Evolutionary conservation across 352 stramenopile genomes (phyloP), one percentile per base, ranked within the genome.

Genomic region (Peronospora destructor): DNA sequence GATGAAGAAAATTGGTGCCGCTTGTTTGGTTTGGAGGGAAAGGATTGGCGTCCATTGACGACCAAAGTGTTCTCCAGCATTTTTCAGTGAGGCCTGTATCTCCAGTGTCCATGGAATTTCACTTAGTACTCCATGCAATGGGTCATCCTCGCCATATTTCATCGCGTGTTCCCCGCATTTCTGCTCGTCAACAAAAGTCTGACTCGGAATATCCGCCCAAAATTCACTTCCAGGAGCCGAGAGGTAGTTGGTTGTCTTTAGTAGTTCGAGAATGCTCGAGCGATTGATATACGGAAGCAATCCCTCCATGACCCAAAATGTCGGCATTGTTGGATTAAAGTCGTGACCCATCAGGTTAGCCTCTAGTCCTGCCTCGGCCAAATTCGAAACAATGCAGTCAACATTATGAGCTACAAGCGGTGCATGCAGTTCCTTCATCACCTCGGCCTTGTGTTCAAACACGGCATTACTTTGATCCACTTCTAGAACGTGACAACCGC

Each of bases 231-330:
- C 53, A 23, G 51, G 61, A 14, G 71, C 64, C 14, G 74, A 85
- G 1, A 82, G 26, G 37, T 64, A 64, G 38, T 84, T 54, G 19
- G 84, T 64, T 3, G 57, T 53, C 51, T 76, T 76, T 30, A 84
- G 19, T 34, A 85, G 25, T 9, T 75, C 54, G 10, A 70, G 55
- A 21, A 75, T 71, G 23, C 32, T 66, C 25, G 60, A 45, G 12
- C 60, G 55, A 13, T 61, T 38, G 12, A 84, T 51, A 54, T 76
- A 84, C 14, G 68, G 63, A 7, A 82, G 41, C 48, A 84, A 14
- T 2, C 71, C 74, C 34, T 85, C 74, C 58, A 85, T 67, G 19
- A 52, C 43, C 74, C 74, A 85, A 23, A 82, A 80, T 11, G 74
- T 85, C 11, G 67, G 71, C 56, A 68, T 52, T 3, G 60, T 67